Evolutionary conservation across 2,329 filamentous ascomycete species (phyloP).

Genomic region (Xylaria arbuscula): DNA sequence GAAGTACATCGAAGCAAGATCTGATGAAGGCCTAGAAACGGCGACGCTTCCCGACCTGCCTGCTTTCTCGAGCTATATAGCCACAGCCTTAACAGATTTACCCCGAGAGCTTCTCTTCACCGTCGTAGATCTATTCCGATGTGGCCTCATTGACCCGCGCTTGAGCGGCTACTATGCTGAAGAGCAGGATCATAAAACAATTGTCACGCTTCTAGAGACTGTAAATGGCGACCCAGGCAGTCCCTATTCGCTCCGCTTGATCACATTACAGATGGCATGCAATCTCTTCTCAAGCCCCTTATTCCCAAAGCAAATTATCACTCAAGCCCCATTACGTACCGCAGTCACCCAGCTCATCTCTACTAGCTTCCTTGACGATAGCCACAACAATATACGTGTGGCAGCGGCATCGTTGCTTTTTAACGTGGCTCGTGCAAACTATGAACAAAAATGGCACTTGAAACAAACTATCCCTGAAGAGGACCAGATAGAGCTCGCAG

Average conservation of each 20-base stretch:
- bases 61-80: slow-evolving; percentile 71
- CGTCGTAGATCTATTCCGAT: slow-evolving; percentile 84
- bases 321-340: slow-evolving; percentile 61
- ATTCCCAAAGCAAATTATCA: slow-evolving; percentile 73
- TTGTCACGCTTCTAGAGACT: slow-evolving; percentile 69
- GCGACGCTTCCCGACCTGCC: slow-evolving; percentile 77
- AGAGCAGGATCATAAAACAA: slow-evolving; percentile 72
- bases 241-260: slow-evolving; percentile 85
- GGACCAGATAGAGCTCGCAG: slow-evolving; percentile 83
- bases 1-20: slow-evolving; percentile 75
- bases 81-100: slow-evolving; percentile 64
- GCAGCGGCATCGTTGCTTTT: slow-evolving; percentile 85
- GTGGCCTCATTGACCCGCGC: slow-evolving; percentile 79
- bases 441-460: slow-evolving; percentile 69
- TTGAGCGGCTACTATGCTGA: slow-evolving; percentile 86
- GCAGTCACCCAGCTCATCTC: slow-evolving; percentile 77
- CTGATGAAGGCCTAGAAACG: slow-evolving; percentile 69
- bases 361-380: slow-evolving; percentile 80
- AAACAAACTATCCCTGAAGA: slow-evolving; percentile 71
- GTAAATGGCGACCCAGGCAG: slow-evolving; percentile 68
- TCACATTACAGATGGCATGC: slow-evolving; percentile 84
- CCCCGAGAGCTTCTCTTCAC: slow-evolving; percentile 78
- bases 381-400: slow-evolving; percentile 78
- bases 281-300: slow-evolving; percentile 84
- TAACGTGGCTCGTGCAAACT: slow-evolving; percentile 80